Percentiles rank a stretch among this genome's conserved stretches.
Conservation (phyloP, 352 stramenopile species). For the Phytophthora hibernalis region DNA sequence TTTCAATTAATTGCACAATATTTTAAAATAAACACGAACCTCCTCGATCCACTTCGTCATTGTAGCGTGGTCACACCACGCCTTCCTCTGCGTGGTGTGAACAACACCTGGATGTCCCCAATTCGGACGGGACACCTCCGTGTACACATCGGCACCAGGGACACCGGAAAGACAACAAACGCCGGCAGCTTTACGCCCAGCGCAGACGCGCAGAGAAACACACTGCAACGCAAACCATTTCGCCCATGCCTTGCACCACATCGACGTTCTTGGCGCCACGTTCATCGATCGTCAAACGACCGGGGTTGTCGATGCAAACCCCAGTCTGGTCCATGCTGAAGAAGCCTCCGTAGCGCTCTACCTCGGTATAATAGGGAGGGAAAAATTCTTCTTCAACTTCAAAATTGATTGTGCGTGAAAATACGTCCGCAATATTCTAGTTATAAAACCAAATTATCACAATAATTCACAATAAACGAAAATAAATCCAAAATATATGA, state of each 20-base stretch:
- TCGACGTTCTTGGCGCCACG: conserved; percentile 6
- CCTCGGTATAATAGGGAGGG: no score
- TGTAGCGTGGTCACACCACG: background rate
- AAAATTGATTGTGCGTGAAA: no score
- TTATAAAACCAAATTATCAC: no score
- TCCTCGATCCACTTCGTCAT: conserved; percentile 11
- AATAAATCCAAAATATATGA: conserved; percentile 4
- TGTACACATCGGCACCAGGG: background rate
- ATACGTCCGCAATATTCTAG: no score
- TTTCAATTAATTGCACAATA: no score
- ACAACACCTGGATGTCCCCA: conserved; percentile 3
- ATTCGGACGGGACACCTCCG: conserved; percentile 1
- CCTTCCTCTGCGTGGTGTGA: conserved; percentile 6
- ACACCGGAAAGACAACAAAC: conserved; percentile 5
- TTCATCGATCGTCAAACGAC: conserved; percentile 1
- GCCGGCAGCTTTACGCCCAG: background rate
- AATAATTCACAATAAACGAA: no score
- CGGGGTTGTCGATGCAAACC: no score
- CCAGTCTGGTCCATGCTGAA: no score
- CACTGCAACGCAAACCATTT: conserved; percentile 7
- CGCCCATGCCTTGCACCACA: conserved; percentile 6
- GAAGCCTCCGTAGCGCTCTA: no score
- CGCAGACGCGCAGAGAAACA: conserved; percentile 12
- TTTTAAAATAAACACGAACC: background rate
- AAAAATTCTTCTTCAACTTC: no score